Evolutionary conservation across 2,329 filamentous ascomycete species (phyloP), one percentile per base, ranked within the genome.

Genomic region (Microascus cirrosus): DNA sequence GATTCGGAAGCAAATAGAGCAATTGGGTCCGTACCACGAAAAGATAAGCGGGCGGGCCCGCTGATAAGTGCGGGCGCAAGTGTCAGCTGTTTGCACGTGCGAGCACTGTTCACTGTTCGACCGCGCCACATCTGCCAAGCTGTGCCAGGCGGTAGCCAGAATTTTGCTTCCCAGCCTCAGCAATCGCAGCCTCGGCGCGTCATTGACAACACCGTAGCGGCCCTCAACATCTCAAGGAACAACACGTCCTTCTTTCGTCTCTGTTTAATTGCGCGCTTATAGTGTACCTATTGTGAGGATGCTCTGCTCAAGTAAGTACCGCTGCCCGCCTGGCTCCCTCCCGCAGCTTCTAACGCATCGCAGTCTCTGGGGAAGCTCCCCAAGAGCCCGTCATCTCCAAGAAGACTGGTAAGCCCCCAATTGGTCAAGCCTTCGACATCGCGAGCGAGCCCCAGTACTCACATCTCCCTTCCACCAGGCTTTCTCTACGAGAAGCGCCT

Each of bases 291-390:
- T 62, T 61, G 66, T 68, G 67, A 66, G 64, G 61, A 79, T 79
- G 76, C 70, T 78, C 67, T 79, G 76, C 56, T 72, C 70, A 75
- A 79, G 74, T 75, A 68, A 67, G 72, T 66, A 59, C 50, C 34
- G 42, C 22, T 39, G n/a, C 34, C 24, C 13, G 28, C 20, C 53
- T 25, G 18, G 4, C 58, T 8, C 28, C 8, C 54, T 6, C 22
- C 28, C 12, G 8, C 28, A 3, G 35, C 24, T 5, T 20, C 18
- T 20, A 39, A 24, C 45, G 12, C 5, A 52, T 8, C 22, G 58
- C 68, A 95, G 93, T 99, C 73, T 99, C 94, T 62, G 94, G 94
- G 75, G 93, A 96, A 82, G 86, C 90, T 76, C 93, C 94, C 63
- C 89, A 96, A 76, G 87, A 91, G 74, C 92, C 94, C 58, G 93